Evolutionary conservation across 257 asterid species (phyloP), one percentile per base, ranked within the genome.

Genomic region (Cynanchum wilfordii): DNA sequence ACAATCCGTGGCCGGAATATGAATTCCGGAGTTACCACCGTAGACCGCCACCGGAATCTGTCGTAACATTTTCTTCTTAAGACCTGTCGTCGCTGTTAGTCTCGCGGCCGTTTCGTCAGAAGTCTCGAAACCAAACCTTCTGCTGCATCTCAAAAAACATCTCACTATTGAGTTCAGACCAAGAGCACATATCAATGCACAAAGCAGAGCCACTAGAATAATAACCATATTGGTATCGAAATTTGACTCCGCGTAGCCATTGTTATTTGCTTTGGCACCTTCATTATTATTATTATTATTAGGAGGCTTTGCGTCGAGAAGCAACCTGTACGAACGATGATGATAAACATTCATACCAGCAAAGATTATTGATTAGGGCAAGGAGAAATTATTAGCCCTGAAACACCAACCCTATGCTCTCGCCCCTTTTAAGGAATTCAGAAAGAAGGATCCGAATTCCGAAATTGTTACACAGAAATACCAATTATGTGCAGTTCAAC

Each of bases 171-270:
- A 83, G 44, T 89, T 89, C 27, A 91, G 73, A 13, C 94, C 97
- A 45, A 91, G 92, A 0, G 88, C 96, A 72, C 92, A 89, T 42
- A 91, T 73, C 64, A 91, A 71, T 36, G 97, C 90, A 60, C 92
- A 91, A 22, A 91, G 77, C 51, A 91, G 60, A 66, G 92, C 96
- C 16, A 91, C 96, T 7, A 91, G 84, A 29, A 91, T 86, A 24
- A 91, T 87, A 70, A 91, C 88, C 97, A 89, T 87, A 54, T 87
- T 87, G 4, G 89, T 85, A 59, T 91, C 96, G 52, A 91, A 87
- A 63, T 76, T 83, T 58, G 89, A 79, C 17, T 65, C 76, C n/a
- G n/a, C 56, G 30, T 51, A 66, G 17, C 81, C 78, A 62, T 50
- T 74, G 56, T 50, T 74, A 51, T 36, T 87, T 2, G 65, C 51